Evolutionary conservation across 257 asterid species (phyloP).

Genomic region (Capsicum chinense): DNA sequence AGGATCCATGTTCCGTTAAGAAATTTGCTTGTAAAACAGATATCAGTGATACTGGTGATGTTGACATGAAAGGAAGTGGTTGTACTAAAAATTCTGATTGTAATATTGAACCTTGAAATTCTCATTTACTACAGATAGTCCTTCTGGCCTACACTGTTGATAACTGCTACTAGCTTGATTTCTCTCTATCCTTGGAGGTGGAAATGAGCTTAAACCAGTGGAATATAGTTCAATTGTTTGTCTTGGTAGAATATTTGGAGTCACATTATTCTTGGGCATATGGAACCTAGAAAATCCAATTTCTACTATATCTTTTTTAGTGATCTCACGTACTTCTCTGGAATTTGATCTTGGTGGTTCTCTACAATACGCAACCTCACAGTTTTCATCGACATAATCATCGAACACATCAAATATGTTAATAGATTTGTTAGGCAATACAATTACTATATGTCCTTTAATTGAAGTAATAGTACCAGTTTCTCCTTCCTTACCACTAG

Average conservation of each 20-base stretch:
- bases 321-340: slow-evolving; percentile 42
- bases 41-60: background rate
- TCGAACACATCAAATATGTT: slow-evolving; percentile 34
- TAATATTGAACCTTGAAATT: background rate
- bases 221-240: slow-evolving; percentile 29
- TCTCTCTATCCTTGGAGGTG: slow-evolving; percentile 36
- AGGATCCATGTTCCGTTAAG: slow-evolving; percentile 21
- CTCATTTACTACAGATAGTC: background rate
- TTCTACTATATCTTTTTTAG: slow-evolving; percentile 34
- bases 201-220: slow-evolving; percentile 29
- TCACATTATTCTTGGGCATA: slow-evolving; percentile 29
- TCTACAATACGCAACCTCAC: slow-evolving; percentile 22
- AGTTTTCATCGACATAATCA: slow-evolving; percentile 37
- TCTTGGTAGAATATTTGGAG: slow-evolving; percentile 21
- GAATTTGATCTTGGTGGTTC: slow-evolving; percentile 38
- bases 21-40: slow-evolving; percentile 25
- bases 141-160: slow-evolving; percentile 22
- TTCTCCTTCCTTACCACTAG: too few species aligned
- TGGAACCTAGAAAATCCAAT: slow-evolving; percentile 47
- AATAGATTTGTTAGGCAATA: slow-evolving; percentile 18
- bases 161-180: slow-evolving; percentile 26
- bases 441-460: too few species aligned
- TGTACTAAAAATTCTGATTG: slow-evolving; percentile 19
- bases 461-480: too few species aligned
- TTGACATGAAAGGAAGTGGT: slow-evolving; percentile 13